These are phyloP conservation scores for Discostella pseudostelligera DNA, from an alignment of 108 stramenopile genomes.

Conservation along the genomic window DNA sequence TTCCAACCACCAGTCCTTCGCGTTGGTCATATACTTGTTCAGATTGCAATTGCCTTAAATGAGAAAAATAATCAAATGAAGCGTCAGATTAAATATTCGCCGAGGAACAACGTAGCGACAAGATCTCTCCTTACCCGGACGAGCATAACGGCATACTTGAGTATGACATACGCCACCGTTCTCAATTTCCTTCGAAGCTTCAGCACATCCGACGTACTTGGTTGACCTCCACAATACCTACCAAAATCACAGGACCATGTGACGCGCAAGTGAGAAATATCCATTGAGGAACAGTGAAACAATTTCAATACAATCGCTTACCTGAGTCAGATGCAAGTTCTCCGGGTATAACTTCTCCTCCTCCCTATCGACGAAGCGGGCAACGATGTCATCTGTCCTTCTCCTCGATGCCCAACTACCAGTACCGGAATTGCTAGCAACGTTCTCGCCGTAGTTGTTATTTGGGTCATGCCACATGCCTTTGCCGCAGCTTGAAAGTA, in stretches of 20 bases:
- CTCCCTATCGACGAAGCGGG: constrained; percentile 42
- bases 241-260: neutral
- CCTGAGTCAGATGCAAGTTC: constrained; percentile 45
- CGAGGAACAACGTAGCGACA: neutral
- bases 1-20: constrained; percentile 38
- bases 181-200: constrained; percentile 28
- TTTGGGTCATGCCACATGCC: constrained; percentile 45
- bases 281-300: too few species aligned
- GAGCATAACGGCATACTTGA: constrained; percentile 42
- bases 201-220: constrained; percentile 47
- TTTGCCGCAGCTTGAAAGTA: constrained; percentile 27
- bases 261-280: too few species aligned
- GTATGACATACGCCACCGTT: constrained; percentile 30
- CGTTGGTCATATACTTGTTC: constrained; percentile 5
- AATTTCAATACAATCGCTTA: neutral
- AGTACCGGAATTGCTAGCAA: constrained; percentile 30
- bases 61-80: neutral
- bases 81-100: neutral
- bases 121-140: constrained; percentile 18
- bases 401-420: constrained; percentile 23
- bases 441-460: constrained; percentile 37
- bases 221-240: constrained; percentile 40
- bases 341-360: constrained; percentile 16
- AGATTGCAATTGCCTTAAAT: constrained; percentile 7
- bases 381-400: constrained; percentile 22